These are phyloP conservation scores for Saccharomyces hybrid DNA, from an alignment of 1,139 yeast species.

Conservation along the genomic window DNA sequence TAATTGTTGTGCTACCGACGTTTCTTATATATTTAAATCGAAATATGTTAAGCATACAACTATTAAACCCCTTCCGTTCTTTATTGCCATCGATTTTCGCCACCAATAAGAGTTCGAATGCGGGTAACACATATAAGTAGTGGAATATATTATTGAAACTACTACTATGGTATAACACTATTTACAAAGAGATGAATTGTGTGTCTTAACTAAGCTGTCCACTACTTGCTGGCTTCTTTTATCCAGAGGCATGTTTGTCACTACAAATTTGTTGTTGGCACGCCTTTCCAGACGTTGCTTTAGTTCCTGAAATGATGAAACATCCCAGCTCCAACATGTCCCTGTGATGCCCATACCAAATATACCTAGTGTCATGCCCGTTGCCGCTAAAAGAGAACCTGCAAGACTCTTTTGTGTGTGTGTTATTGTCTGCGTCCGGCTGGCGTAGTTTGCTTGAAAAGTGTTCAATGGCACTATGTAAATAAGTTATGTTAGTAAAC, in stretches of 20 bases:
- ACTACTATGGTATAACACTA: background rate
- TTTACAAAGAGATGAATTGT: background rate
- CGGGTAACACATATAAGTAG: background rate
- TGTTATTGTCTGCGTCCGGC: conserved; percentile 45
- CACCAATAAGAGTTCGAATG: background rate
- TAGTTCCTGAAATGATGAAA: conserved; percentile 40
- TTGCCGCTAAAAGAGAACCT: conserved; percentile 31
- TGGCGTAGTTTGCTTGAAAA: background rate
- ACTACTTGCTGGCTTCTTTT: background rate
- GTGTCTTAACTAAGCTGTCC: background rate
- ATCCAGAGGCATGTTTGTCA: background rate
- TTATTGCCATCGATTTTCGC: background rate
- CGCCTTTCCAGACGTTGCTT: background rate
- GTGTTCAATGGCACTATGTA: background rate
- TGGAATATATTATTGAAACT: background rate
- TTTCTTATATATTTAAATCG: background rate
- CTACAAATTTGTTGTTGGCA: background rate
- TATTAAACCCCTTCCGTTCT: background rate
- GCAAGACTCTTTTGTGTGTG: background rate
- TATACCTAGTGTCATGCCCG: conserved; percentile 64
- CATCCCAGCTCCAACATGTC: conserved; percentile 72
- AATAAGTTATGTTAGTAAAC: background rate
- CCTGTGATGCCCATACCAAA: conserved; percentile 71
- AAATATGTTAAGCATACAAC: background rate
- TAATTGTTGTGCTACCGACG: background rate